A percentile compares a stretch with the other conserved stretches of the same genome.
These are phyloP conservation scores for Helminthosporium solani DNA, from an alignment of 2,329 filamentous ascomycete genomes.

Conservation along the genomic window DNA sequence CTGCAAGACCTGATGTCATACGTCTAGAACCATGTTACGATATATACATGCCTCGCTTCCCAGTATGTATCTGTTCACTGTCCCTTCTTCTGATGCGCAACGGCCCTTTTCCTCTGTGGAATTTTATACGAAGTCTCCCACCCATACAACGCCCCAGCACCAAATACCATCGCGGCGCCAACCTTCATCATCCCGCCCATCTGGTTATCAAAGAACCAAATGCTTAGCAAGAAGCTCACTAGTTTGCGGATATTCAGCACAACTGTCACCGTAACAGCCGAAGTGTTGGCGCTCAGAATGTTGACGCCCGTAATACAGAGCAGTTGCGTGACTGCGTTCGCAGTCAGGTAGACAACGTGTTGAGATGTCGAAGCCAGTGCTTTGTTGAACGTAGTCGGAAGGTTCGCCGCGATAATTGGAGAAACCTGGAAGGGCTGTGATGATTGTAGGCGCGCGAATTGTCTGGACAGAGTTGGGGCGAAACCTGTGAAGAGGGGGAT, in stretches of 20 bases:
- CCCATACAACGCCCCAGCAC: conserved; percentile 87
- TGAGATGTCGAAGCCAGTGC: conserved; percentile 53
- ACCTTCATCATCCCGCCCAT: conserved; percentile 74
- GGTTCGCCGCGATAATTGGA: conserved; percentile 26
- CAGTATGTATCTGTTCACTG: conserved; percentile 13
- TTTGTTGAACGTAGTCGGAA: conserved; percentile 32
- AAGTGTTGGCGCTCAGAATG: conserved; percentile 82
- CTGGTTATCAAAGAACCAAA: conserved; percentile 89
- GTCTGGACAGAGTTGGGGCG: conserved; percentile 61
- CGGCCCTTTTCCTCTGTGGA: conserved; percentile 40
- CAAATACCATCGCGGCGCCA: conserved; percentile 84
- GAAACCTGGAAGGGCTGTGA: conserved; percentile 60
- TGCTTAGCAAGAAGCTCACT: conserved; percentile 84
- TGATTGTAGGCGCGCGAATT: conserved; percentile 63
- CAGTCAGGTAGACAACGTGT: conserved; percentile 68
- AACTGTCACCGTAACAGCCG: conserved; percentile 92
- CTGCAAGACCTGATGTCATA: neutral
- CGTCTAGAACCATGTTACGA: neutral
- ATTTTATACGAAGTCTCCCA: conserved; percentile 62
- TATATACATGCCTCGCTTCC: too few species aligned
- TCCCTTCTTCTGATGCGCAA: conserved; percentile 25
- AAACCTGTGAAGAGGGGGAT: conserved; percentile 76
- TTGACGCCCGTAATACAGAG: conserved; percentile 96
- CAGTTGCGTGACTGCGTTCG: conserved; percentile 88
- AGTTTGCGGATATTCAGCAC: conserved; percentile 94